Conservation (phyloP, 176 grass and related monocot species). For the Thalia dealbata region DNA sequence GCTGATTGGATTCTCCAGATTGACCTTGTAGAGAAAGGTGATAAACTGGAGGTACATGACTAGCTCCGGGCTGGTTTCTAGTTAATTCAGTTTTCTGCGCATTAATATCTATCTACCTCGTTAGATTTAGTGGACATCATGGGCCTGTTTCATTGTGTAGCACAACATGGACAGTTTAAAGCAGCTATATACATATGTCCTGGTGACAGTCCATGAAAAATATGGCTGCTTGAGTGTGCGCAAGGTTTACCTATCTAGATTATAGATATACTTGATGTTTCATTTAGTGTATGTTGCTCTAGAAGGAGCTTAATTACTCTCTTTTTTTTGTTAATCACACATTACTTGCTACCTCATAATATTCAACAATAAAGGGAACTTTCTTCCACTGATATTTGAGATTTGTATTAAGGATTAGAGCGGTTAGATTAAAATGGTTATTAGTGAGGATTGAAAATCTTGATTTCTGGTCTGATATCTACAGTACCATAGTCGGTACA, state of each 20-base stretch:
- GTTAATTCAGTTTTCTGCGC: background rate
- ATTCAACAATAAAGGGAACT: background rate
- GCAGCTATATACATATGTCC: background rate
- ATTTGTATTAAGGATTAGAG: background rate
- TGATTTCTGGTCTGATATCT: background rate
- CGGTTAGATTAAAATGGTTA: background rate
- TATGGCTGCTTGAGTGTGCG: background rate
- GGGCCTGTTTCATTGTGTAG: too few relatives aligned
- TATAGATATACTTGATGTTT: background rate
- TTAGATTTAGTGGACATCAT: background rate
- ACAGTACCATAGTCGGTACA: background rate
- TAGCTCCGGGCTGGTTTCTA: background rate
- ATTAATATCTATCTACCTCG: slow-evolving; percentile 1
- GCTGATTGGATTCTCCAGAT: slow-evolving; percentile 92
- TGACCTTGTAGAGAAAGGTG: slow-evolving; percentile 82
- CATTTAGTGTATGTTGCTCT: background rate
- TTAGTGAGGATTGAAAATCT: background rate
- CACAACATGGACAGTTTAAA: background rate
- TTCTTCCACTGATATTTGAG: background rate
- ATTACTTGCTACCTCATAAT: background rate
- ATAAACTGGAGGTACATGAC: slow-evolving; percentile 61
- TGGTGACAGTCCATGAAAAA: background rate
- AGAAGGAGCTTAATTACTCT: background rate
- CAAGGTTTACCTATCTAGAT: background rate
- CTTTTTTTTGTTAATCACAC: background rate